Conservation (phyloP, 805 yeast species). For the Cyberlindnera samutprakarnensis region DNA sequence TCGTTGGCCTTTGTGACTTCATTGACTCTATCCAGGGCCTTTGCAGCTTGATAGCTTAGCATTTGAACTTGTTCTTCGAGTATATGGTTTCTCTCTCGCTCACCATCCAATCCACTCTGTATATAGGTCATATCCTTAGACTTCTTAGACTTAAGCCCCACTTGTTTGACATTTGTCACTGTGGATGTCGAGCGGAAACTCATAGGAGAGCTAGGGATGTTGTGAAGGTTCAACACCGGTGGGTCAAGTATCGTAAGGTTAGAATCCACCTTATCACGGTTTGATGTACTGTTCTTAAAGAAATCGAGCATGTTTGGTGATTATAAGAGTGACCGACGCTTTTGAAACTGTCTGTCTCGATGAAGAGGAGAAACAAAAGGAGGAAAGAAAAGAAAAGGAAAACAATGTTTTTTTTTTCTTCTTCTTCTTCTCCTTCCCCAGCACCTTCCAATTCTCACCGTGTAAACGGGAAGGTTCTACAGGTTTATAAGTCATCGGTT, state of each 20-base stretch:
- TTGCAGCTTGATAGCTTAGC: slow-evolving; percentile 20
- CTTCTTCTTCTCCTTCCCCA: too few relatives aligned
- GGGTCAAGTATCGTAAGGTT: slow-evolving; percentile 17
- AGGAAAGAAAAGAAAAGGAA: too few relatives aligned
- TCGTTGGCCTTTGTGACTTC: slow-evolving; percentile 18
- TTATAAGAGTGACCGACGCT: too few relatives aligned
- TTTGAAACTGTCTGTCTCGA: too few relatives aligned
- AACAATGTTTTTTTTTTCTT: too few relatives aligned
- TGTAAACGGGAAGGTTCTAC: too few relatives aligned
- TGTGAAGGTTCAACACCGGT: slow-evolving; percentile 7
- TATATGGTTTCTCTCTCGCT: slow-evolving; percentile 20
- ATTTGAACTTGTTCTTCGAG: slow-evolving; percentile 21
- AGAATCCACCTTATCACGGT: slow-evolving; percentile 2
- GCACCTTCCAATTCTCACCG: too few relatives aligned
- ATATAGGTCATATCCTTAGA: not conserved
- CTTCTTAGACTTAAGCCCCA: too few relatives aligned
- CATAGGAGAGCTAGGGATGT: not conserved
- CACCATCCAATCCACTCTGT: slow-evolving; percentile 11
- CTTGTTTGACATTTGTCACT: too few relatives aligned
- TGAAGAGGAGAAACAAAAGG: too few relatives aligned
- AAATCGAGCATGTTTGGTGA: not conserved
- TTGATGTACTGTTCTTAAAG: slow-evolving; percentile 1
- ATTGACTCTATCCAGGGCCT: slow-evolving; percentile 19
- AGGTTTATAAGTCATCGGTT: too few relatives aligned
- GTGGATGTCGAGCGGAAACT: not conserved